Base-by-base conservation (phyloP, 192 early-diverging fungal species). In the Mortierella claussenii region DNA sequence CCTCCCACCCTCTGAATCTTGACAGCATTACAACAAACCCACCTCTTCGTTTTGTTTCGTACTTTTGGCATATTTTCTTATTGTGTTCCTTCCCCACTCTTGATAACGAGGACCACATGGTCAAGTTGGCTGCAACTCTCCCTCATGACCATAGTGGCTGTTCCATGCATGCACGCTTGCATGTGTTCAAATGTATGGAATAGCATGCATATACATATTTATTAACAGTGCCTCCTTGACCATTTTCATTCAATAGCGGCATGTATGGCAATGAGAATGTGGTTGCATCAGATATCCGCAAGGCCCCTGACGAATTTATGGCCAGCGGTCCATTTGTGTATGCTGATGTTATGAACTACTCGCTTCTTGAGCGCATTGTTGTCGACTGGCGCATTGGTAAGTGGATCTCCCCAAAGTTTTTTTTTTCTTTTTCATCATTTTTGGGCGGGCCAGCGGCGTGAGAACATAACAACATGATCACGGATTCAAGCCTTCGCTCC, bases 281-380 rank as follows among this genome's bases (percentile, higher is more conserved):
- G 18, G 75, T 90, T 55, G 86, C 87, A 9, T 90, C 89, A 0
- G 89, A 90, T 61, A 84, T 90, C 63, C 85, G 85, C 46, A 87
- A 90, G 60, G 86, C 89, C n/a, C 74, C 79, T 23, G 64, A 79
- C 13, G 81, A 74, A 31, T 82, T 86, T 30, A 51, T 60, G 45
- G 62, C 65, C 40, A 65, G 36, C 37, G 89, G 89, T 27, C 89
- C 89, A 27, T 90, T 87, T 79, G 87, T 90, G 3, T 88, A 84
- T 44, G 87, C 86, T 42, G 89, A 90, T 50, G 89, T 90, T 28
- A 81, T 90, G 37, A 87, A 90, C 80, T 86, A 85, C 65, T 74
- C 81, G 23, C 70, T 85, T 30, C 75, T 90, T n/a, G 89, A 90
- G 60, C 78, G 85, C 40, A 84, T 90, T 18, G 81, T 87, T 24